Evolutionary conservation across 371 early-diverging fungal genomes (phyloP), one percentile per base, ranked within the genome.

Genomic region (Fennellomyces sp.): DNA sequence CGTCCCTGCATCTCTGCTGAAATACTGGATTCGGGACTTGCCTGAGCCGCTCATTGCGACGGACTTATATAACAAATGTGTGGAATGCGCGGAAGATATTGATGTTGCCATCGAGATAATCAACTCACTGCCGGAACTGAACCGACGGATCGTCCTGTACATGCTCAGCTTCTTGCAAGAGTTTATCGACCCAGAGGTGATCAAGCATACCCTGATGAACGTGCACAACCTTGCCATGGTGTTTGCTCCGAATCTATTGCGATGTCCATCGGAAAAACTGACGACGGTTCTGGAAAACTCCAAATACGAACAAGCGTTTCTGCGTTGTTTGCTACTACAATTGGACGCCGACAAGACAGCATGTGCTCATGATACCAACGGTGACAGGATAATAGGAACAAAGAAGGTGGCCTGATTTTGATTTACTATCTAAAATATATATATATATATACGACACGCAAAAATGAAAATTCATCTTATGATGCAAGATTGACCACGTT

Each of bases 21-120:
- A 97, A 57, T 86, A 91, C 23, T 97, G 96, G 96, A 82, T 97
- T 31, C 86, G 97, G 15, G 97, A 98, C 50, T 85, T 98, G 12
- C 86, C 94, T 1, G 91, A 94, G 5, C 97, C 98, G 5, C 76
- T 97, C 19, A 94, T 98, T 29, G 90, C 94, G 0, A 73, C 84
- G n/a, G 84, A 87, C n/a, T 75, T 84, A 54, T 97, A 98, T 62
- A 78, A 87, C 35, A 63, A 60, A 17, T 93, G 94, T 68, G 84
- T 93, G 56, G 62, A 69, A 17, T 62, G 65, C 25, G 76, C 88
- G 2, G 80, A 88, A 56, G 82, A 88, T 33, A 56, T 72, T 28
- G 79, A 75, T 12, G 63, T 80, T 5, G 90, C 91, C 1, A 66
- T 84, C 45, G 75, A 67, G 3, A 83, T 97, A 6, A 60, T 96